These are phyloP conservation scores for Nigrospora osmanthi DNA, from an alignment of 2,329 filamentous ascomycete genomes.

Conservation along the genomic window DNA sequence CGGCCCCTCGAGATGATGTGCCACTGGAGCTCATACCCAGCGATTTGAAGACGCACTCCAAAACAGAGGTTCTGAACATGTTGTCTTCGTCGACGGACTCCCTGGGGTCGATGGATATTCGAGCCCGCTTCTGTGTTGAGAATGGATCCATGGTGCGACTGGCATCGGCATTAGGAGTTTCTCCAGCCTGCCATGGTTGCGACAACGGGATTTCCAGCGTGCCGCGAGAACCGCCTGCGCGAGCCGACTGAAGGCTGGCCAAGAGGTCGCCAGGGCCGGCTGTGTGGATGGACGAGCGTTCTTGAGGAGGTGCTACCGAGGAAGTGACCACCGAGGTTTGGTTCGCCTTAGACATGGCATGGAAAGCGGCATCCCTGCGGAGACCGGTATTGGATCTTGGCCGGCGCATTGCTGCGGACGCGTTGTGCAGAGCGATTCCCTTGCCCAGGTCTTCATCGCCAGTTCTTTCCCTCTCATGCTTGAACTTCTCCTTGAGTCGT, in stretches of 20 bases:
- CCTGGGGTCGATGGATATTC: slow-evolving; percentile 55
- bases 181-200: slow-evolving; percentile 17
- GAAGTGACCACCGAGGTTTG: slow-evolving; percentile 33
- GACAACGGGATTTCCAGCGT: slow-evolving; percentile 17
- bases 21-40: slow-evolving; percentile 71
- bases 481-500: slow-evolving; percentile 88
- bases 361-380: slow-evolving; percentile 70
- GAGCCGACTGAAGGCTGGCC: slow-evolving; percentile 65
- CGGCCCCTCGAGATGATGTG: slow-evolving; percentile 55
- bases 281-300: slow-evolving; percentile 34
- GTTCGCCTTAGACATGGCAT: slow-evolving; percentile 49
- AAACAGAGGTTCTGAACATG: slow-evolving; percentile 79
- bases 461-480: slow-evolving; percentile 72
- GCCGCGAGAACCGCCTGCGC: slow-evolving; percentile 44
- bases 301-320: slow-evolving; percentile 30
- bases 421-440: slow-evolving; percentile 91
- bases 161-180: slow-evolving; percentile 27
- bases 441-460: slow-evolving; percentile 77
- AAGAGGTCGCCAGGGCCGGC: slow-evolving; percentile 72
- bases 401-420: slow-evolving; percentile 51
- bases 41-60: slow-evolving; percentile 93
- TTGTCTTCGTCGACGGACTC: slow-evolving; percentile 84
- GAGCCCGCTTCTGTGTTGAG: slow-evolving; percentile 38
- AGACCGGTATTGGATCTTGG: slow-evolving; percentile 67
- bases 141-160: slow-evolving; percentile 50